phyloP scores from a whole-genome alignment of 2,329 filamentous ascomycete genomes.

The Chrysoporthe deuterocubensis region DNA sequence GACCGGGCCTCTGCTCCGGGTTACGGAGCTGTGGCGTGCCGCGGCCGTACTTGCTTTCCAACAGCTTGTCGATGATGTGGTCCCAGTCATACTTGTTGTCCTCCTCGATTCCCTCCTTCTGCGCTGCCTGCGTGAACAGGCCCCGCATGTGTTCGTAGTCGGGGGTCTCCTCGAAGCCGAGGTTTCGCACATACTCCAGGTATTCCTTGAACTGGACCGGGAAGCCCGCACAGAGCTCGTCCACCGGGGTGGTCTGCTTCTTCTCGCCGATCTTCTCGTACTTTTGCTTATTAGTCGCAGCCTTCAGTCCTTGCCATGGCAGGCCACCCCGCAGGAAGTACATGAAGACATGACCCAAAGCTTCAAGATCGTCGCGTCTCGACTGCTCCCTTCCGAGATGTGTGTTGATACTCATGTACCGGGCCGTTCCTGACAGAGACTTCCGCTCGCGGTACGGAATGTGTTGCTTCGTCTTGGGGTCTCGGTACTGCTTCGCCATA shows the following conservation, averaged over 20 bases:
- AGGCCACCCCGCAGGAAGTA: slow-evolving; percentile 74
- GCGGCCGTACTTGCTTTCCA: slow-evolving; percentile 71
- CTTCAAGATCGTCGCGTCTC: slow-evolving; percentile 92
- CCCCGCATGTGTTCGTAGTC: slow-evolving; percentile 98
- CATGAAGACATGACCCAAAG: slow-evolving; percentile 76
- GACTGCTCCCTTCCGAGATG: slow-evolving; percentile 96
- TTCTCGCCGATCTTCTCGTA: slow-evolving; percentile 99
- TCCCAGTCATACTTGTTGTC: slow-evolving; percentile 98
- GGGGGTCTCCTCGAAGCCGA: slow-evolving; percentile 97
- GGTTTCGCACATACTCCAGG: slow-evolving; percentile 93
- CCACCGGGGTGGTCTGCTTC: slow-evolving; percentile 97
- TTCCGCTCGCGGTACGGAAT: slow-evolving; percentile 98
- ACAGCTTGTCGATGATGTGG: slow-evolving; percentile 61
- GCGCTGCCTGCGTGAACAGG: slow-evolving; percentile 83
- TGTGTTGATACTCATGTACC: slow-evolving; percentile 99
- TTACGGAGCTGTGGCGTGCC: slow-evolving; percentile 64
- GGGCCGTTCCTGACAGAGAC: slow-evolving; percentile 91
- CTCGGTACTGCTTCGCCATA: slow-evolving; percentile 99
- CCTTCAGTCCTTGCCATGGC: slow-evolving; percentile 75
- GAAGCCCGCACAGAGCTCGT: slow-evolving; percentile 95
- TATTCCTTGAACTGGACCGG: slow-evolving; percentile 98
- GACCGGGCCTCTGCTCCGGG: slow-evolving; percentile 76
- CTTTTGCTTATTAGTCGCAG: slow-evolving; percentile 88
- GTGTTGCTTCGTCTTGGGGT: slow-evolving; percentile 98
- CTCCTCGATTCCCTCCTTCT: slow-evolving; percentile 71